Conservation (phyloP, 2,329 filamentous ascomycete species). For the Talaromyces sp. region DNA sequence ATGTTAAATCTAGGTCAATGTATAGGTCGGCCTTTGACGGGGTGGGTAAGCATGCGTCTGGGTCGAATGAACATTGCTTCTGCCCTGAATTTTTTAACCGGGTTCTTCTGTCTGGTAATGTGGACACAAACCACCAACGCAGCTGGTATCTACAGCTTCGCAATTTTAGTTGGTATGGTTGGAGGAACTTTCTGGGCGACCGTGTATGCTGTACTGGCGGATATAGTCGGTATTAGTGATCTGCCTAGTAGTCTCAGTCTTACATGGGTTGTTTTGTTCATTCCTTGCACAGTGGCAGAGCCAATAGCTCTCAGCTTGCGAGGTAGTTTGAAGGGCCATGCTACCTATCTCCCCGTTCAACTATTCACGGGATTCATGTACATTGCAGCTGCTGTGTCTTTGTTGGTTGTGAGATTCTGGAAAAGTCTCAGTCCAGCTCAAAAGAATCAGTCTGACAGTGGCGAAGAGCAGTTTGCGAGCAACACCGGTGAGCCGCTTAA, state of each 20-base stretch:
- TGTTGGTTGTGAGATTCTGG: not conserved
- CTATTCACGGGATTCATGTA: not conserved
- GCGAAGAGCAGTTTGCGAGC: not conserved
- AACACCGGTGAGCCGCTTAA: not conserved
- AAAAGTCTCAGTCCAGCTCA: not conserved
- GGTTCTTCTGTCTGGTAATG: not conserved
- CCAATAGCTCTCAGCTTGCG: not conserved
- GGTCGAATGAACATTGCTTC: constrained; percentile 64
- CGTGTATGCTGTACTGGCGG: constrained; percentile 2
- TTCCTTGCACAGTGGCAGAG: constrained; percentile 6
- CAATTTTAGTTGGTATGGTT: not conserved
- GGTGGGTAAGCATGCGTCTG: constrained; percentile 60
- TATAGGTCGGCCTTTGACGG: constrained; percentile 57
- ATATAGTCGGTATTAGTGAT: constrained; percentile 10
- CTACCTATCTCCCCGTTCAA: not conserved
- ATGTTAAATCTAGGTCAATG: constrained; percentile 64
- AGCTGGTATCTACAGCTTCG: not conserved
- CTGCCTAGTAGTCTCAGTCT: constrained; percentile 6
- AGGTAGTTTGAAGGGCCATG: not conserved
- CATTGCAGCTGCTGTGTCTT: not conserved
- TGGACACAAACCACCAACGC: not conserved
- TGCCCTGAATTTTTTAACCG: constrained; percentile 52
- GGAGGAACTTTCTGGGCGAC: not conserved
- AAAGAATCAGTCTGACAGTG: not conserved
- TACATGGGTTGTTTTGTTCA: constrained; percentile 6